Percentiles rank a stretch among this genome's conserved stretches.
Evolutionary conservation across 345 rosid species (phyloP).

Genomic region (Ceriops decandra): DNA sequence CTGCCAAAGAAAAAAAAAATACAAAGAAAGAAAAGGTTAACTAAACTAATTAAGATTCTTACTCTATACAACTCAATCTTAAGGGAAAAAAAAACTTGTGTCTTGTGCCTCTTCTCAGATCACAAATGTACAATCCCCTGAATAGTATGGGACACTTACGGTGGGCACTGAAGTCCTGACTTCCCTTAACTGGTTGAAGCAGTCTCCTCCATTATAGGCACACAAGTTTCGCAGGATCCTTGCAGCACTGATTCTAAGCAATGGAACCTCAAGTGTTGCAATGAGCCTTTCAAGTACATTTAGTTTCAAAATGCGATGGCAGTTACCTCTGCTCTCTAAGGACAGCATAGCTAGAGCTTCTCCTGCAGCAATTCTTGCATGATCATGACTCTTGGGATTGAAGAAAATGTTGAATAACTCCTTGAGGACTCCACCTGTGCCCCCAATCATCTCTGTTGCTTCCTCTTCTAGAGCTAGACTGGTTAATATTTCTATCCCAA

Average conservation of each 20-base stretch:
- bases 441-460: conserved; percentile 75
- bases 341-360: conserved; percentile 88
- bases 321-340: conserved; percentile 67
- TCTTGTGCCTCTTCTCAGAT: no score
- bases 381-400: conserved; percentile 32
- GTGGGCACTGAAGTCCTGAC: conserved; percentile 59
- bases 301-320: conserved; percentile 61
- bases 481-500: conserved; percentile 71
- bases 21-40: not conserved
- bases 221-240: conserved; percentile 76
- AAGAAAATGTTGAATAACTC: conserved; percentile 77
- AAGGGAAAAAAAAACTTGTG: no score
- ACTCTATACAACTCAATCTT: no score
- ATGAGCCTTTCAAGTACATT: conserved; percentile 46
- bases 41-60: not conserved
- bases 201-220: conserved; percentile 42
- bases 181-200: conserved; percentile 50
- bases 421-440: conserved; percentile 74
- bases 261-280: conserved; percentile 47
- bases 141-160: conserved; percentile 32
- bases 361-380: conserved; percentile 74
- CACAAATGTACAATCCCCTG: no score
- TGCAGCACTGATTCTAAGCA: conserved; percentile 63
- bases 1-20: conserved; percentile 31
- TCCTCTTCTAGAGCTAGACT: conserved; percentile 71